Base-by-base conservation (phyloP, 2,329 filamentous ascomycete genomes). In the Teratosphaeria zuluensis region DNA sequence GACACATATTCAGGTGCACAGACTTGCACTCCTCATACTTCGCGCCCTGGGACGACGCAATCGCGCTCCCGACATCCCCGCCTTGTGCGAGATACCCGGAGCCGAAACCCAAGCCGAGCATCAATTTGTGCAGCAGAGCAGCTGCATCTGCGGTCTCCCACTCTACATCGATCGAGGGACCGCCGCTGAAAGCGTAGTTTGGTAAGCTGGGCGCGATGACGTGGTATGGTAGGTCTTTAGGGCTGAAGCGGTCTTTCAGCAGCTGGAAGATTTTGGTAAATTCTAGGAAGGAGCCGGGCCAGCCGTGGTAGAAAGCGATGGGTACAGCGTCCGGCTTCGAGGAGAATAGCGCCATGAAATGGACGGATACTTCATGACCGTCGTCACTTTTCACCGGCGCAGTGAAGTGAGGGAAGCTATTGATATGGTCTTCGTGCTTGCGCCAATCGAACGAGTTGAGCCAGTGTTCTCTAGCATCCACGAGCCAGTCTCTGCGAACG, bases 271-370 rank as follows among this genome's bases (percentile, higher is more conserved):
- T 62, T 16, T 64, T 64, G 4, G 61, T 48, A 38, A 71, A 70
- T 58, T 74, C 73, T 11, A 72, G 59, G 55, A 74, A 72, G 8
- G 64, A 69, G 11, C 72, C 72, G 3, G 72, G 72, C 72, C 72
- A 74, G 54, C 72, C 72, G 57, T 74, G 72, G 19, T 65, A 65
- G 59, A 72, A 72, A 2, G 72, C 65, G 16, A 74, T 66, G 1
- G 72, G 72, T 11, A 72, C 67, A 4, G 74, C 73, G 53, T 73
- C 69, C n/a, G 68, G 51, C 35, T 75, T 77, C 46, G 73, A 63
- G 0, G 81, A 84, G 61, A 84, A 84, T 0, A 84, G 71, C 0
- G 76, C 81, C 1, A 75, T 69, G 65, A 84, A 84, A 63, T 84
- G 81, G 28, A 84, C 70, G 2, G 73, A 67, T 53, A 77, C 67